Base-by-base conservation (phyloP, 108 stramenopile genomes). In the Cyclotella choctawhatcheeana region DNA sequence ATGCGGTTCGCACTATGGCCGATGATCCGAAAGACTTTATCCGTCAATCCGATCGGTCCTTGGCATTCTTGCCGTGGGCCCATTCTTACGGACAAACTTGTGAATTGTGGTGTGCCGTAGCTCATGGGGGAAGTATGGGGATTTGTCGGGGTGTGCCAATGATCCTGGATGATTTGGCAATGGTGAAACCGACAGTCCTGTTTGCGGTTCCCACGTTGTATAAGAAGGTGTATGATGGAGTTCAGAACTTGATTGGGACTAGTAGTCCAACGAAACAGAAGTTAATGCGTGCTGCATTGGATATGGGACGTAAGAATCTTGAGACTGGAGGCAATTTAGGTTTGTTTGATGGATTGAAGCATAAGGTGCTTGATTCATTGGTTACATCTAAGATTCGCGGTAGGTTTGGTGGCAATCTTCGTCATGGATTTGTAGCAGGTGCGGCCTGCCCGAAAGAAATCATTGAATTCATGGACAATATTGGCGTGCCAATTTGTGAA, bases 41-140 rank as follows among this genome's bases (percentile, higher is more conserved):
- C 50, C 83, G 80, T 26, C 82, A 86, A 34, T 69, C 77, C 0
- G 95, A 94, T 84, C 77, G 90, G 66, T 93, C 94, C 44, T 72
- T 97, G 60, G 92, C 95, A 20, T 97, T 99, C 81, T 83, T 99
- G 25, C 98, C 98, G 6, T 99, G 98, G 98, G 96, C 98, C 1
- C 98, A 99, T 69, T 92, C 88, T 51, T 97, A 96, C 71, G 97
- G 97, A 27, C 96, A 93, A 59, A 97, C 95, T 29, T 88, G 86
- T 70, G 97, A 98, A 58, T 71, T 97, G 16, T 94, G 94, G 90
- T 74, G 74, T 25, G 64, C 85, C 25, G 90, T 98, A 68, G 84
- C 97, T 20, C 91, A 90, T 69, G 97, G 97, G 20, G 86, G 84
- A 6, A 77, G 84, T 53, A 89, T 96, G 84, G 97, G 93, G 27